Evolutionary conservation across 108 stramenopile genomes (phyloP), one percentile per base, ranked within the genome.

Genomic region (Cyclostephanos tholiformis): DNA sequence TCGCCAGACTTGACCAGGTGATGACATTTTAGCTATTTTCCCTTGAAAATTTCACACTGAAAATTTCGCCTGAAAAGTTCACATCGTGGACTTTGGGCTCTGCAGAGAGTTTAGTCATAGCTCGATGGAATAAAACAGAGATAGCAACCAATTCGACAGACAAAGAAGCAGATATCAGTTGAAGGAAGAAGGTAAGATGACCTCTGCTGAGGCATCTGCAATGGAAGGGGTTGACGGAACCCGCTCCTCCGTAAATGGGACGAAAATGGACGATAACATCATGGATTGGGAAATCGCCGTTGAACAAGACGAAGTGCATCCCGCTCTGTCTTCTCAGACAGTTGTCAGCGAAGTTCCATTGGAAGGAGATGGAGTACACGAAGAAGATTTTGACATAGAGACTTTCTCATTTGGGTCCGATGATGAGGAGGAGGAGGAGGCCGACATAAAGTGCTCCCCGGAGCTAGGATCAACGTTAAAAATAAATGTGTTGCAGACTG

Each of bases 401-500:
- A 60, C 30, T 60, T 60, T 60, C 30, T 60, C 59, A 60, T 60
- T 60, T 60, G 59, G 17, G 27, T 60, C 59, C 12, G 59, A 60
- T 14, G 10, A 29, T 11, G 59, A 60, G 59, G 59, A 36, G 14
- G 59, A 60, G 59, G 59, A 36, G 14, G 35, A 60, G 30, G 14
- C 59, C 9, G 59, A 60, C 7, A 30, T 12, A 36, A 60, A 29
- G 11, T 6, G 14, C 35, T 6, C 35, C 14, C 59, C 59, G 30
- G 59, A 60, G 14, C 35, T 60, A 60, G 51, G 48, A 50, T 58
- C 64, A 38, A 4, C 74, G 4, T 88, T 88, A 57, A 77, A 88
- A 30, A 84, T 88, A 44, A 51, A 83, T 0, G 63, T 86, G 27
- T 49, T 88, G 41, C 72, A 76, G 55, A 22, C 50, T 14, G 67